These are phyloP conservation scores for Colletotrichum caudatum DNA, from an alignment of 2,329 filamentous ascomycete genomes.

Conservation along the genomic window DNA sequence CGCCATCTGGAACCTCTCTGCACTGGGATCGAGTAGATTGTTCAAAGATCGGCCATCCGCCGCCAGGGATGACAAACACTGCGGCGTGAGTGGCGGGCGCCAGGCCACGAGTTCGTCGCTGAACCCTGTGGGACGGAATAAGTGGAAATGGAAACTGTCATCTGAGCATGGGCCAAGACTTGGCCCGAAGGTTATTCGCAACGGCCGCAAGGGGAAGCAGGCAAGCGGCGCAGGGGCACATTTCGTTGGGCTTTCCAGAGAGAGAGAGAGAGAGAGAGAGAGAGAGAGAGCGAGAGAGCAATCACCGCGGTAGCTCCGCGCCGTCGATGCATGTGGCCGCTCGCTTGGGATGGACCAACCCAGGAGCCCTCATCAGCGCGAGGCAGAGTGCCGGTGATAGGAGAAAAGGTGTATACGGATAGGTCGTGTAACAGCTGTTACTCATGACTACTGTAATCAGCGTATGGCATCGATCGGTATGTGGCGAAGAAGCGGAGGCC, in stretches of 20 bases:
- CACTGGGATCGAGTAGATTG: not conserved
- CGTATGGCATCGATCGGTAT: not conserved
- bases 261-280: too few species aligned
- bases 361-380: not conserved
- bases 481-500: not conserved
- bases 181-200: not conserved
- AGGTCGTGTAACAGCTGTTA: conserved; percentile 13
- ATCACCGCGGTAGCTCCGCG: not conserved
- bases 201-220: not conserved
- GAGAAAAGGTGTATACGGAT: not conserved
- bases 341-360: not conserved
- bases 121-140: conserved; percentile 13
- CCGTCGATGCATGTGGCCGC: not conserved
- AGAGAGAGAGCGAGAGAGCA: not conserved
- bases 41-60: too few species aligned
- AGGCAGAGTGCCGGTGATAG: not conserved
- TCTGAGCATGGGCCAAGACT: conserved; percentile 1
- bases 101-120: not conserved
- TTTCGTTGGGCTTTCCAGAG: too few species aligned
- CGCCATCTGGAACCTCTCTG: not conserved
- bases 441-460: conserved; percentile 21
- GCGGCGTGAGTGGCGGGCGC: too few species aligned
- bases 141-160: conserved; percentile 25
- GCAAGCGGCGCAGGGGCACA: too few species aligned
- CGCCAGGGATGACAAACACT: too few species aligned